Evolutionary conservation across 176 grass and related monocot species (phyloP).

Genomic region (Lolium multiflorum): DNA sequence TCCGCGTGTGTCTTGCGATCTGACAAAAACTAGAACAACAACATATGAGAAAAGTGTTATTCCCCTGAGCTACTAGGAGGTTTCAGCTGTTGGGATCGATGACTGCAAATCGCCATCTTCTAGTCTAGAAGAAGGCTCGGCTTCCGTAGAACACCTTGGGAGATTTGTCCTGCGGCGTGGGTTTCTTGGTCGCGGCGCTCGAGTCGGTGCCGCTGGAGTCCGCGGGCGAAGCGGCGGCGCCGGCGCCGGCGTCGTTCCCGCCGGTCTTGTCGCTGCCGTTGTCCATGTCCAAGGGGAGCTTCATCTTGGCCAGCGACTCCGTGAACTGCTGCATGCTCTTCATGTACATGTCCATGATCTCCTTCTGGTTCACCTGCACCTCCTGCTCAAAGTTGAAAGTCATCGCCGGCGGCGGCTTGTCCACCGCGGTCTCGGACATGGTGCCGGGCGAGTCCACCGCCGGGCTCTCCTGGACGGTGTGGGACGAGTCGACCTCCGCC

Average conservation of each 20-base stretch:
- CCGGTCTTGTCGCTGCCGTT: conserved; percentile 41
- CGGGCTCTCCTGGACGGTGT: conserved; percentile 43
- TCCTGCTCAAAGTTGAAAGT: conserved; percentile 80
- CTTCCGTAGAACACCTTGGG: conserved; percentile 98
- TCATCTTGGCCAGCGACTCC: conserved; percentile 94
- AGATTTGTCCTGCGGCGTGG: conserved; percentile 66
- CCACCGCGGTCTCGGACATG: conserved; percentile 49
- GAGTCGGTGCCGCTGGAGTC: conserved; percentile 58
- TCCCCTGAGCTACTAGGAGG: conserved; percentile 51
- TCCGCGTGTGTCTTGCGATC: conserved; percentile 28
- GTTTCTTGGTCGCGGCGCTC: conserved; percentile 42
- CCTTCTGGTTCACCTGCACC: conserved; percentile 77
- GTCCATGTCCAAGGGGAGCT: conserved; percentile 84
- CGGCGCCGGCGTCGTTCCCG: neutral
- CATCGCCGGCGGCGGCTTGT: conserved; percentile 84
- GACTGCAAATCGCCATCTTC: conserved; percentile 60
- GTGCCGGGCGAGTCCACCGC: conserved; percentile 47
- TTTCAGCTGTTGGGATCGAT: conserved; percentile 44
- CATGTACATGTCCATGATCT: conserved; percentile 99
- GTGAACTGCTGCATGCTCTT: conserved; percentile 99
- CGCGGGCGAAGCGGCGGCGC: conserved; percentile 12
- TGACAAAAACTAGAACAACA: conserved; percentile 56
- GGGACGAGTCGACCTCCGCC: conserved; percentile 69
- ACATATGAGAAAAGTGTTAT: conserved; percentile 52
- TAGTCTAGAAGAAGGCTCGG: conserved; percentile 85